A percentile compares a stretch with the other conserved stretches of the same genome.
These are phyloP conservation scores for Metschnikowia baotianmanensis DNA, from an alignment of 805 yeast genomes.

Conservation along the genomic window DNA sequence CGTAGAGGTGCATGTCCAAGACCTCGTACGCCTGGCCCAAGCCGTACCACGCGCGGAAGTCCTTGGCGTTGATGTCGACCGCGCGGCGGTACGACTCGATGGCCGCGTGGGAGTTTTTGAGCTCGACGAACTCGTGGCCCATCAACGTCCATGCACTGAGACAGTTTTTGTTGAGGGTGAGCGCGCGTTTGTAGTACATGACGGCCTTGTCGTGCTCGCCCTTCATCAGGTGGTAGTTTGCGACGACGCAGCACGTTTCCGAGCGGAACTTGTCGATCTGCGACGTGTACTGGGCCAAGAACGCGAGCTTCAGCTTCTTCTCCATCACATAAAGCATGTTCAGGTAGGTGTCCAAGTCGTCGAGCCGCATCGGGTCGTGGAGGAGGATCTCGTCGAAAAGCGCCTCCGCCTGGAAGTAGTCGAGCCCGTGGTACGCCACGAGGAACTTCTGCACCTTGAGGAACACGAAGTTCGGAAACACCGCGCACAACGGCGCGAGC, in stretches of 20 bases:
- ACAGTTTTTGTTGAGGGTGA: constrained; percentile 74
- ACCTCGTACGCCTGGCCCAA: constrained; percentile 98
- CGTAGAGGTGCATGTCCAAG: constrained; percentile 89
- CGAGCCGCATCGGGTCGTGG: constrained; percentile 81
- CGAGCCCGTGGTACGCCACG: constrained; percentile 78
- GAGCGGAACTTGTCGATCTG: constrained; percentile 84
- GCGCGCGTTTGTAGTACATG: constrained; percentile 86
- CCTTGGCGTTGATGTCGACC: constrained; percentile 82
- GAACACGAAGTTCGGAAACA: constrained; percentile 73
- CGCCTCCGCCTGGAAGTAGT: constrained; percentile 74
- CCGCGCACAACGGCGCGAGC: constrained; percentile 45
- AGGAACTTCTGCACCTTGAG: constrained; percentile 81
- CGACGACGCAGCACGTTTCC: constrained; percentile 91
- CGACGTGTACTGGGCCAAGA: constrained; percentile 79
- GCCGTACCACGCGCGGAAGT: constrained; percentile 98
- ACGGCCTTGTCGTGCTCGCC: constrained; percentile 95
- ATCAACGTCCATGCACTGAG: constrained; percentile 94
- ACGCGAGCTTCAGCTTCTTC: constrained; percentile 77
- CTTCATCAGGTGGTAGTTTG: constrained; percentile 87
- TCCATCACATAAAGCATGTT: constrained; percentile 94
- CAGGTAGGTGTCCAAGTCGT: constrained; percentile 91
- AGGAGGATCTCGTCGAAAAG: constrained; percentile 72
- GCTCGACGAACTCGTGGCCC: constrained; percentile 98
- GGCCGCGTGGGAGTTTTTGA: constrained; percentile 96
- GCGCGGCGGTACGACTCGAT: constrained; percentile 94